These are phyloP conservation scores for Phytopythium ostracodes DNA, from an alignment of 352 stramenopile genomes.

Conservation along the genomic window DNA sequence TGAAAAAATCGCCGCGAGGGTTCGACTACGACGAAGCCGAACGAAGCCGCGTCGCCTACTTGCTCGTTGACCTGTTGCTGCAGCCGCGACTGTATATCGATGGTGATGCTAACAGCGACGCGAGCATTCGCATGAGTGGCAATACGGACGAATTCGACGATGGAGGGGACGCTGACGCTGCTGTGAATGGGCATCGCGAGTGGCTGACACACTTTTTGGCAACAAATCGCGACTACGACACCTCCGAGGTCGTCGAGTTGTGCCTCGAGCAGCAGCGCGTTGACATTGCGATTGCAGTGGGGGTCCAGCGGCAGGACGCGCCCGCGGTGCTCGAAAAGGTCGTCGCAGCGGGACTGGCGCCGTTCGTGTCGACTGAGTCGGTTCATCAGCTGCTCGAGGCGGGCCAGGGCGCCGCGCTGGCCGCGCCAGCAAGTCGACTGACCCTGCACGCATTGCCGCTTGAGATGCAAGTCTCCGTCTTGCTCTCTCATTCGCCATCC, in stretches of 20 bases:
- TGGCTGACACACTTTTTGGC: constrained; percentile 61
- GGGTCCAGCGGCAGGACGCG: constrained; percentile 39
- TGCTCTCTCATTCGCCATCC: constrained; percentile 35
- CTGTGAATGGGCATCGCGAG: constrained; percentile 20
- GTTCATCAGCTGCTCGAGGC: constrained; percentile 36
- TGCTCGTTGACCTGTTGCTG: constrained; percentile 56
- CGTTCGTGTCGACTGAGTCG: constrained; percentile 33
- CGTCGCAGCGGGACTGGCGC: constrained; percentile 32
- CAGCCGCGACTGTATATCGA: constrained; percentile 46
- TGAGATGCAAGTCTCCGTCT: constrained; percentile 46
- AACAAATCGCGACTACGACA: constrained; percentile 55
- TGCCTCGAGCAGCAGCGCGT: constrained; percentile 67
- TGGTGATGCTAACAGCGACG: constrained; percentile 1
- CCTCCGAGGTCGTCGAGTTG: constrained; percentile 54
- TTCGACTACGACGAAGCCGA: constrained; percentile 34
- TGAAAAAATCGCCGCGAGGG: constrained; percentile 31
- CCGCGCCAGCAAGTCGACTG: constrained; percentile 34
- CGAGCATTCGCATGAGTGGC: neutral
- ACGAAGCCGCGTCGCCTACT: constrained; percentile 40
- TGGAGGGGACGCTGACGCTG: neutral
- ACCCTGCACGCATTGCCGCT: constrained; percentile 50
- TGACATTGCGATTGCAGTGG: constrained; percentile 65
- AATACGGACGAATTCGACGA: neutral
- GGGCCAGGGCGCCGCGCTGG: constrained; percentile 36
- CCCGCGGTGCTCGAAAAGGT: constrained; percentile 52